These are phyloP conservation scores for Erodium moschatum DNA, from an alignment of 441 rosid genomes.

Conservation along the genomic window DNA sequence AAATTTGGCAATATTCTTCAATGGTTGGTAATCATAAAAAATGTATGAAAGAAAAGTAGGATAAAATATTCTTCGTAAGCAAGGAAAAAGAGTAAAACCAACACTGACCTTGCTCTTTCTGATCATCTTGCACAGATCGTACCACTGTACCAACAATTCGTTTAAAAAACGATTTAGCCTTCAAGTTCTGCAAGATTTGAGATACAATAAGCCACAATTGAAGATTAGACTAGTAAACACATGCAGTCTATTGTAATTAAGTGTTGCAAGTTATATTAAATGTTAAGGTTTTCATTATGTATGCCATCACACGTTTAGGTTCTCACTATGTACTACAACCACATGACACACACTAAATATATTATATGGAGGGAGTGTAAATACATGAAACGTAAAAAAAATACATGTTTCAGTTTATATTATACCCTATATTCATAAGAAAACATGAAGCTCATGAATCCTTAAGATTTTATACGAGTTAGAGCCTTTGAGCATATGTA, in stretches of 20 bases:
- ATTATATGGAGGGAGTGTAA: neutral
- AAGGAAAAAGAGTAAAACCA: conserved; percentile 8
- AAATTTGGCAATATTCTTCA: too few relatives aligned
- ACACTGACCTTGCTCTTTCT: conserved; percentile 86
- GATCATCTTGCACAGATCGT: conserved; percentile 92
- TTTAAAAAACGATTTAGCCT: conserved; percentile 68
- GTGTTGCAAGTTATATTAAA: neutral
- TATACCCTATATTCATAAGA: neutral
- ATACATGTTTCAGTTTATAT: neutral
- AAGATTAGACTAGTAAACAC: conserved; percentile 7
- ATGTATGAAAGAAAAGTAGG: too few relatives aligned
- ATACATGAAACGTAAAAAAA: neutral
- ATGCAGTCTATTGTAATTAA: conserved; percentile 4
- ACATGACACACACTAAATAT: neutral
- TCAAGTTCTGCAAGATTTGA: conserved; percentile 52
- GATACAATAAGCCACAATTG: conserved; percentile 21
- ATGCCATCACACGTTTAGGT: neutral
- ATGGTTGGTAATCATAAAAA: too few relatives aligned
- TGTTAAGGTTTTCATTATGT: neutral
- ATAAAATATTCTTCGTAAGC: neutral
- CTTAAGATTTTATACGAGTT: neutral
- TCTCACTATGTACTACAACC: neutral
- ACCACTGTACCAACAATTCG: conserved; percentile 92
- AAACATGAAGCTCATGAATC: neutral
- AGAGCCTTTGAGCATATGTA: neutral